A percentile compares a stretch with the other conserved stretches of the same genome.
Evolutionary conservation across 1,139 yeast species (phyloP).

Genomic region (Geotrichum bryndzae): DNA sequence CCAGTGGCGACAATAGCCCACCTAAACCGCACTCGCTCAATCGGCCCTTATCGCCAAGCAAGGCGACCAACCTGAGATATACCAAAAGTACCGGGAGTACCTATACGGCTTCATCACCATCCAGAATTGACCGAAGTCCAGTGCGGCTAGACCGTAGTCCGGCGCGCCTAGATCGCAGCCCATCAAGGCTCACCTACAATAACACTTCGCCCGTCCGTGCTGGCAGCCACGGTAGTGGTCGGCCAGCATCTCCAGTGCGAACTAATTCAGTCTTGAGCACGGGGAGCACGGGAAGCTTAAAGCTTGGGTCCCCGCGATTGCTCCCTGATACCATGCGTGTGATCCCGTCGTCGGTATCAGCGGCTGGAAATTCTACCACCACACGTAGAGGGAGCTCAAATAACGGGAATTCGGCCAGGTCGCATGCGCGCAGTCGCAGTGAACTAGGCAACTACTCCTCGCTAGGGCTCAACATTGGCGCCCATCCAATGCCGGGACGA

Average conservation of each 20-base stretch:
- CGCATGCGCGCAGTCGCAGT: constrained; percentile 2
- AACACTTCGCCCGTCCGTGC: neutral
- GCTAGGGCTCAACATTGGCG: neutral
- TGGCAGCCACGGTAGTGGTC: neutral
- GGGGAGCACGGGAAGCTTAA: neutral
- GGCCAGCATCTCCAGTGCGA: neutral
- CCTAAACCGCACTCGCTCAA: neutral
- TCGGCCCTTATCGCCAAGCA: neutral
- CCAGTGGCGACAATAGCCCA: neutral
- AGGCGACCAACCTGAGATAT: neutral
- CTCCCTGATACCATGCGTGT: neutral
- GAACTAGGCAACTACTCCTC: constrained; percentile 9
- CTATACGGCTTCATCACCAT: neutral
- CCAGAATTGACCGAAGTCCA: neutral
- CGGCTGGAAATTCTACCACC: neutral
- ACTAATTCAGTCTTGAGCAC: neutral
- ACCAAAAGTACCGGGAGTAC: neutral
- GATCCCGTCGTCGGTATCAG: neutral
- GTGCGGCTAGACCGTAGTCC: neutral
- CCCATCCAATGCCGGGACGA: neutral
- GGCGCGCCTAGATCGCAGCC: neutral
- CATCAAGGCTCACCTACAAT: neutral
- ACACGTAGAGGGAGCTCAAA: neutral
- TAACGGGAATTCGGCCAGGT: neutral
- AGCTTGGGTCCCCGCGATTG: neutral